phyloP scores from a whole-genome alignment of 1,284 basidiomycete species.

The Singerocomus rubriflavus region DNA sequence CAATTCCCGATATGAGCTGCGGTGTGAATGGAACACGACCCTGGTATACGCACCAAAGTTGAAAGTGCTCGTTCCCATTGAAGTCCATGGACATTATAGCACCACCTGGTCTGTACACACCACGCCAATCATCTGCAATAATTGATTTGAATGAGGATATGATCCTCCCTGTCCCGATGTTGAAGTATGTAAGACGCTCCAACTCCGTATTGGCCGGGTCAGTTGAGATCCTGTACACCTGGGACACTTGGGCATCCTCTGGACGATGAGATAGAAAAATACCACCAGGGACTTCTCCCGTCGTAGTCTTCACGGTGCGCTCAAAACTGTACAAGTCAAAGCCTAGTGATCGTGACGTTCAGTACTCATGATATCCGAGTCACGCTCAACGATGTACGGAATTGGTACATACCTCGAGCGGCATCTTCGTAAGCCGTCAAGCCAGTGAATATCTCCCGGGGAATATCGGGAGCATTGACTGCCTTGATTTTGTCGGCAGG shows the following conservation, averaged over 20 bases:
- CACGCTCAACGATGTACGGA: background rate
- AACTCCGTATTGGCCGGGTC: slow-evolving; percentile 26
- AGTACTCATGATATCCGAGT: background rate
- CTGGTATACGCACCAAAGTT: slow-evolving; percentile 33
- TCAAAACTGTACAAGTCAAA: slow-evolving; percentile 25
- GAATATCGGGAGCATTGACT: slow-evolving; percentile 31
- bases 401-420: slow-evolving; percentile 26
- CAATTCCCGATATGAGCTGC: background rate
- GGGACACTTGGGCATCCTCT: slow-evolving; percentile 34
- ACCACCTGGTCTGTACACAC: slow-evolving; percentile 34
- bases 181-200: slow-evolving; percentile 36
- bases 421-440: slow-evolving; percentile 38
- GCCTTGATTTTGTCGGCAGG: slow-evolving; percentile 38
- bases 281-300: slow-evolving; percentile 14
- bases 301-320: slow-evolving; percentile 11
- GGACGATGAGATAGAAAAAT: slow-evolving; percentile 37
- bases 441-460: slow-evolving; percentile 30
- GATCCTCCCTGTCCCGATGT: slow-evolving; percentile 34
- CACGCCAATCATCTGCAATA: slow-evolving; percentile 38
- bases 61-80: slow-evolving; percentile 39
- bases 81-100: slow-evolving; percentile 39
- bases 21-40: background rate
- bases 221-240: slow-evolving; percentile 34
- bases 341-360: slow-evolving; percentile 17
- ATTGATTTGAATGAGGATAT: slow-evolving; percentile 32